phyloP scores from a whole-genome alignment of 2,329 filamentous ascomycete species.

The Clonostachys byssicola region DNA sequence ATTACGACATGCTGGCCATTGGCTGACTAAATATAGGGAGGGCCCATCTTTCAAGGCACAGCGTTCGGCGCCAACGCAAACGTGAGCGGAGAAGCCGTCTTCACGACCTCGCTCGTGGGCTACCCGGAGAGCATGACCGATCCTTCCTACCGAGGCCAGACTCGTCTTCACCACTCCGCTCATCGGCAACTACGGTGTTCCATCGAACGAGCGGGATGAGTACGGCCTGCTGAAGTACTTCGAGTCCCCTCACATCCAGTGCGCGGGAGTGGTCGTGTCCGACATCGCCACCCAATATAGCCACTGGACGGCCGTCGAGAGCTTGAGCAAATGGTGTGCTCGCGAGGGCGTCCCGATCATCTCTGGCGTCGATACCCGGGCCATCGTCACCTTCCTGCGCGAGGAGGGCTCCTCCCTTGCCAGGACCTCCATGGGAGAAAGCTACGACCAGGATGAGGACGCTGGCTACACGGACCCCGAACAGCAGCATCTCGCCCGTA shows the following conservation, averaged over 20 bases:
- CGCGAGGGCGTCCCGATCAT: conserved; percentile 95
- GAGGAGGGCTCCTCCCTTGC: conserved; percentile 96
- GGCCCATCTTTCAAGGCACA: conserved; percentile 92
- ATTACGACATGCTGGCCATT: conserved; percentile 8
- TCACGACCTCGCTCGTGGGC: conserved; percentile 95
- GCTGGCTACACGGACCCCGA: conserved; percentile 93
- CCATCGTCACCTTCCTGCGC: conserved; percentile 90
- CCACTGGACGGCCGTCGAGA: conserved; percentile 98
- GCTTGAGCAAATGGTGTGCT: conserved; percentile 88
- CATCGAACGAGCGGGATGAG: conserved; percentile 78
- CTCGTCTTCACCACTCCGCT: conserved; percentile 96
- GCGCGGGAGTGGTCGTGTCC: conserved; percentile 90
- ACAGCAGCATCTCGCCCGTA: conserved; percentile 93
- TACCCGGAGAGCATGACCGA: conserved; percentile 95
- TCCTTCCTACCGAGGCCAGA: conserved; percentile 87
- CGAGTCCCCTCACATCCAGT: conserved; percentile 96
- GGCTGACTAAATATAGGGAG: conserved; percentile 70
- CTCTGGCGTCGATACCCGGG: conserved; percentile 93
- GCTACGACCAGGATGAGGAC: conserved; percentile 97
- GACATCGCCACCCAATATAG: conserved; percentile 93
- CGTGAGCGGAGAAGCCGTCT: conserved; percentile 96
- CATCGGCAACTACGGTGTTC: conserved; percentile 99
- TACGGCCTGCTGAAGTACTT: conserved; percentile 95
- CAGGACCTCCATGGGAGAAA: conserved; percentile 90
- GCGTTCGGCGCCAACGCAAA: conserved; percentile 96